Base-by-base conservation (phyloP, 2,329 filamentous ascomycete genomes). In the Fusarium devonianum region DNA sequence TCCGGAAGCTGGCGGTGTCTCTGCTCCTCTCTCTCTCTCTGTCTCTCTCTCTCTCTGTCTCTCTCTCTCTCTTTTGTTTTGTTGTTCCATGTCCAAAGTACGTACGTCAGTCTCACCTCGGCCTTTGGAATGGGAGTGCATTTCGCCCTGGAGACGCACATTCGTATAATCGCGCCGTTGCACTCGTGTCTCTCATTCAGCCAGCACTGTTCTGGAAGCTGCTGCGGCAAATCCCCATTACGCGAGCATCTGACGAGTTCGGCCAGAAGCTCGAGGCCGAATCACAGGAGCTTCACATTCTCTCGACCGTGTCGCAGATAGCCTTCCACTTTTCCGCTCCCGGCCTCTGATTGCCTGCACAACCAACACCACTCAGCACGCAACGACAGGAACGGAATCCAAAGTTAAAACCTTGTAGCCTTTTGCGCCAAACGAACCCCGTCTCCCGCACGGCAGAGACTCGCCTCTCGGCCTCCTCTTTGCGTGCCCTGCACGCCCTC, bases 301-400 rank as follows among this genome's bases (percentile, higher is more conserved):
- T n/a, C n/a, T n/a, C n/a, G n/a, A 9, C 25, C 18, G 38, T 41
- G 49, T 37, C 48, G 19, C 21, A 26, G 33, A 35, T 50, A 28
- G 40, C 45, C 32, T 42, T 45, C 11, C 42, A 32, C 58, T 45
- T 56, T 62, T 43, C 61, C 58, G 3, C 26, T 49, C 56, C 48
- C 53, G 58, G 58, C 44, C n/a, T 32, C 18, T 16, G 28, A 28
- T 29, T 19, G 16, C 16, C 16, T 13, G 19, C 11, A 12, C 10
- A 19, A 44, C n/a, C 32, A 17, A 33, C 39, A 23, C n/a, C 29
- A 19, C 17, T 25, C 22, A 42, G 18, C 36, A 30, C 49, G 34
- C 34, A 43, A 48, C 32, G 36, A 49, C 55, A 65, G 62, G 62
- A 63, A 65, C 62, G 62, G 53, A 64, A 41, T 35, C 29, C 32